These are phyloP conservation scores for Phytopythium helicoides DNA, from an alignment of 352 stramenopile species.

Conservation along the genomic window DNA sequence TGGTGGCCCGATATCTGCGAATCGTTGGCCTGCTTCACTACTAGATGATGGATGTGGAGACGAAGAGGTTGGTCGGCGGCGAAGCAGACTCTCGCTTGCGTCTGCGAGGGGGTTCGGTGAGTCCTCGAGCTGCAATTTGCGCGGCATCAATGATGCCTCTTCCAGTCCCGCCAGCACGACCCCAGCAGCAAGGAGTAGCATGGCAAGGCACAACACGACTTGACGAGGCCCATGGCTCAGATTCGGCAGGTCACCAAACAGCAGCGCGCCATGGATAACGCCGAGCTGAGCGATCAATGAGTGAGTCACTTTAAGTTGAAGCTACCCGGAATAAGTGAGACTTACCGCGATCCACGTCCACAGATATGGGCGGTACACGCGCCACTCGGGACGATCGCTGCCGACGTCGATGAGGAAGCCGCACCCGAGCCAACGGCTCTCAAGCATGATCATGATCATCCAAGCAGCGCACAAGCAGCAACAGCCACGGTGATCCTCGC, in stretches of 20 bases:
- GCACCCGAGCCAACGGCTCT: slow-evolving; percentile 11
- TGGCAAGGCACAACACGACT: background rate
- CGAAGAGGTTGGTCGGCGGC: background rate
- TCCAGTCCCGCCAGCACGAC: background rate
- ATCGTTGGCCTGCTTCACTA: too few species aligned
- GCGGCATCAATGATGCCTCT: background rate
- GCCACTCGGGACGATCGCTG: slow-evolving; percentile 1
- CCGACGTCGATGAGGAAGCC: slow-evolving; percentile 2
- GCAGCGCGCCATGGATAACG: slow-evolving; percentile 9
- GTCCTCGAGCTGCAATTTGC: background rate
- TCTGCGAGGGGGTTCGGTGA: background rate
- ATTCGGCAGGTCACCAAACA: slow-evolving; percentile 16
- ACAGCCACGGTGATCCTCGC: slow-evolving; percentile 5
- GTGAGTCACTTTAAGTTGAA: too few species aligned
- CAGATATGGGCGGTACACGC: slow-evolving; percentile 11
- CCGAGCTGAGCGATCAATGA: slow-evolving; percentile 8
- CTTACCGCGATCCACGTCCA: slow-evolving; percentile 15
- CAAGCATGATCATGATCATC: slow-evolving; percentile 13
- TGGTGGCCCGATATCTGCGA: background rate
- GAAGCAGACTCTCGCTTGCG: slow-evolving; percentile 6
- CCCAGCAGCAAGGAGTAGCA: background rate
- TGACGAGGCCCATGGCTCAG: background rate
- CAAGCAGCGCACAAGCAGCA: slow-evolving; percentile 16
- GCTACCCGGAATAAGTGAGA: too few species aligned
- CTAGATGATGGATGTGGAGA: background rate